phyloP scores from a whole-genome alignment of 2,329 filamentous ascomycete species.

The Trichoderma harzianum region DNA sequence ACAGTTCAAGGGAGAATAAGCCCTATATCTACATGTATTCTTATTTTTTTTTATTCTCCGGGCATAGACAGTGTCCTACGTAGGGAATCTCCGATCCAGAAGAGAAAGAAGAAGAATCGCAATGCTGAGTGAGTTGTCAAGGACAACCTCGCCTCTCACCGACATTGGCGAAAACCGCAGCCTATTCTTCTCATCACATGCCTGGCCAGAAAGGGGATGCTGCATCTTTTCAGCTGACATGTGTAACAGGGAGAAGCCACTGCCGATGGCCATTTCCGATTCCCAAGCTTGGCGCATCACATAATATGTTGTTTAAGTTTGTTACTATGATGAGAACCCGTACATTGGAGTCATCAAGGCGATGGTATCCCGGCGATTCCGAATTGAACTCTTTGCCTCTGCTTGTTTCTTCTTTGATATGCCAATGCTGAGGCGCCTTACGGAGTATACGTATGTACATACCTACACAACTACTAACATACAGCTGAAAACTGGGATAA shows the following conservation, averaged over 20 bases:
- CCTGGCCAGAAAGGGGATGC: not conserved
- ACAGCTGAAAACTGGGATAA: not conserved
- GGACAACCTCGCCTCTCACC: no score
- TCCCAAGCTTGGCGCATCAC: not conserved
- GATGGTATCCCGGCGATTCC: not conserved
- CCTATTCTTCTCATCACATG: not conserved
- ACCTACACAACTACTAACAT: no score
- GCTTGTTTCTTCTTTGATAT: no score
- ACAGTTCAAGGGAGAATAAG: no score
- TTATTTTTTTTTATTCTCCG: no score
- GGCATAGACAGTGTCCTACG: no score
- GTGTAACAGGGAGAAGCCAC: not conserved
- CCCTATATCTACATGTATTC: no score
- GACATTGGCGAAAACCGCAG: not conserved
- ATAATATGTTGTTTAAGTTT: not conserved
- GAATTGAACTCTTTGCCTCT: not conserved
- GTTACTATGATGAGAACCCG: not conserved
- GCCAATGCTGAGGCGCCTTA: not conserved
- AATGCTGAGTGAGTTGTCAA: no score
- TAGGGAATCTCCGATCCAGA: no score
- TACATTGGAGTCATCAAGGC: not conserved
- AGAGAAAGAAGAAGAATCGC: no score
- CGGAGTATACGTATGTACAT: no score
- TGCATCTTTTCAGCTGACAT: not conserved
- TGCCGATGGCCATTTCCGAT: not conserved